These are phyloP conservation scores for Candida boleticola DNA, from an alignment of 805 yeast species.

Conservation along the genomic window DNA sequence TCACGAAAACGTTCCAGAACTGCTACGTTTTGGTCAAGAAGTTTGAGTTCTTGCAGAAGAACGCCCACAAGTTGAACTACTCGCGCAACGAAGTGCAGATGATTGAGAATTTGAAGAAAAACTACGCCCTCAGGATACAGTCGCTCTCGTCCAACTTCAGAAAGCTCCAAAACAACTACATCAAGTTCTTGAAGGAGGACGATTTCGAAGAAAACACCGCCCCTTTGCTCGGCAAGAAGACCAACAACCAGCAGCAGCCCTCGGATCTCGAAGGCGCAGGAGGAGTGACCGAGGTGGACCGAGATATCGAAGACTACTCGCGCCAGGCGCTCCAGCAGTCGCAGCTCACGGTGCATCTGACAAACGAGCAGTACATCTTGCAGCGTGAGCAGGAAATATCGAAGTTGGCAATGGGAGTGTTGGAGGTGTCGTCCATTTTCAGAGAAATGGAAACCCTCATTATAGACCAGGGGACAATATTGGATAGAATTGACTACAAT, in stretches of 20 bases:
- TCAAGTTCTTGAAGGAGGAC: slow-evolving; percentile 79
- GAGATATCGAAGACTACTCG: slow-evolving; percentile 38
- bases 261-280: slow-evolving; percentile 23
- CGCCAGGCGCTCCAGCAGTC: slow-evolving; percentile 28
- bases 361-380: slow-evolving; percentile 37
- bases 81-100: slow-evolving; percentile 55
- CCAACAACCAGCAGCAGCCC: slow-evolving; percentile 6
- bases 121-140: slow-evolving; percentile 83
- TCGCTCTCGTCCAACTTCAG: slow-evolving; percentile 74
- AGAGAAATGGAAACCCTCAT: slow-evolving; percentile 89
- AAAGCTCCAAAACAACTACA: slow-evolving; percentile 83
- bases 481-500: slow-evolving; percentile 93
- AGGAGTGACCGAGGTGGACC: slow-evolving; percentile 11
- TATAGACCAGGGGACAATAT: slow-evolving; percentile 91
- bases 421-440: slow-evolving; percentile 90
- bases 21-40: slow-evolving; percentile 76
- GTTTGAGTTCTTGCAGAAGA: slow-evolving; percentile 44
- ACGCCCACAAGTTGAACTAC: slow-evolving; percentile 40
- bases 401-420: slow-evolving; percentile 87
- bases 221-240: slow-evolving; percentile 10
- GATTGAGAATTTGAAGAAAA: slow-evolving; percentile 77
- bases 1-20: slow-evolving; percentile 74
- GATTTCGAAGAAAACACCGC: slow-evolving; percentile 50
- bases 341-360: slow-evolving; percentile 21
- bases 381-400: slow-evolving; percentile 89